Evolutionary conservation across 345 rosid genomes (phyloP), one percentile per base, ranked within the genome.

Genomic region (Pugionium dolabratum): DNA sequence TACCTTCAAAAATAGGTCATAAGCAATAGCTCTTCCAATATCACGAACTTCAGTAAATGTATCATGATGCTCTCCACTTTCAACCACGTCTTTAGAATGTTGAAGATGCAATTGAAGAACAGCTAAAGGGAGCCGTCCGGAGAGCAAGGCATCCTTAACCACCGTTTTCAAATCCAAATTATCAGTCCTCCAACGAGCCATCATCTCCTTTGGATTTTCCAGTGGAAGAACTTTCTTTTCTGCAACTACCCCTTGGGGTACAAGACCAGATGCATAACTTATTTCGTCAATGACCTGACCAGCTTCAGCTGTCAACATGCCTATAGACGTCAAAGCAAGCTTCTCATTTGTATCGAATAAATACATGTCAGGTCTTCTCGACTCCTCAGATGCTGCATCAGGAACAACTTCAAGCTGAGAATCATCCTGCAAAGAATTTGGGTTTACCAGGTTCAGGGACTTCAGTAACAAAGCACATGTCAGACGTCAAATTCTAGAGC

Each of bases 71-170:
- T 80, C 86, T 45, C 82, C 79, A 49, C 82, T 82, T 70, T 75
- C 67, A 42, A 75, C 58, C 59, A 69, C 68, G 66, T 85, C 92
- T 71, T 79, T 80, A 51, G 89, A 85, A 54, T 64, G 96, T 77
- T 88, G 87, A 77, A 94, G 96, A 83, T 94, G 99, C 77, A 94
- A 69, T 63, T 94, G 99, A 71, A 90, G 90, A 79, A 88, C 97
- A 52, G 99, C 99, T 73, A 90, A 82, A 77, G 99, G 97, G 53
- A 94, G 96, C 57, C 97, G 96, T 54, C 93, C 97, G 18, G 97
- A 86, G 72, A 79, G 83, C 56, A 94, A 75, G 67, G 99, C 99
- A 79, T 94, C 99, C 78, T 85, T 83, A 52, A 94, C 99, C 36
- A 94, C 95, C 52, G 92, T 83, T 78, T 85, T 84, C 55, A 88